These are phyloP conservation scores for Starmerella tilneyi DNA, from an alignment of 805 yeast genomes.

Conservation along the genomic window DNA sequence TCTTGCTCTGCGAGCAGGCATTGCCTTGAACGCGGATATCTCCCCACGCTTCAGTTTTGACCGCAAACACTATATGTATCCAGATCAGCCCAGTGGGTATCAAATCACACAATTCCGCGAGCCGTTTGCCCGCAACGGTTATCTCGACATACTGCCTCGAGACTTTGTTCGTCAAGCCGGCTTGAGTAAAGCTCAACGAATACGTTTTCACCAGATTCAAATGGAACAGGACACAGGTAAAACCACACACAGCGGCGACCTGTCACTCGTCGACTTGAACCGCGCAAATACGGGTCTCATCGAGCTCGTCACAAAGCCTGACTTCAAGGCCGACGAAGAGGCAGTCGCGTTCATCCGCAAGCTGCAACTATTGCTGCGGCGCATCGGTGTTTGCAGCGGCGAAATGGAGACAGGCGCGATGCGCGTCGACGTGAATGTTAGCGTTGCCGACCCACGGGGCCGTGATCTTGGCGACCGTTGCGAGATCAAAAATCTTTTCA, in stretches of 20 bases:
- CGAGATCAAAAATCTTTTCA: conserved; percentile 82
- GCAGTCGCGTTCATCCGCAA: conserved; percentile 73
- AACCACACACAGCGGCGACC: conserved; percentile 43
- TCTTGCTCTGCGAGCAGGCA: conserved; percentile 61
- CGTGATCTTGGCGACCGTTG: conserved; percentile 47
- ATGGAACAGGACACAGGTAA: conserved; percentile 94
- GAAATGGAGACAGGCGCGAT: conserved; percentile 91
- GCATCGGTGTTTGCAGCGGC: conserved; percentile 68
- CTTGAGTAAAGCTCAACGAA: conserved; percentile 19
- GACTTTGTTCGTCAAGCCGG: conserved; percentile 37
- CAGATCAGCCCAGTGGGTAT: conserved; percentile 92
- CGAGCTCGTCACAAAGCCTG: conserved; percentile 87
- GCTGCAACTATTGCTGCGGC: conserved; percentile 60
- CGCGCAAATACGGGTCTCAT: conserved; percentile 78
- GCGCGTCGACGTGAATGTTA: conserved; percentile 90
- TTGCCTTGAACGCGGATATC: conserved; percentile 54
- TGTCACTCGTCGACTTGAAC: conserved; percentile 60
- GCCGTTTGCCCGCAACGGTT: conserved; percentile 69
- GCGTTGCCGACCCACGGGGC: conserved; percentile 36
- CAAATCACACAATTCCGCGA: conserved; percentile 84
- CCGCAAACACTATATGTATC: conserved; percentile 90
- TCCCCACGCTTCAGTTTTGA: conserved; percentile 60
- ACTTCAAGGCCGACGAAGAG: conserved; percentile 54
- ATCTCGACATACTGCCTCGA: conserved; percentile 38
- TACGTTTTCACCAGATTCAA: conserved; percentile 65